Base-by-base conservation (phyloP, 257 asterid genomes). In the Solanum tarijense region DNA sequence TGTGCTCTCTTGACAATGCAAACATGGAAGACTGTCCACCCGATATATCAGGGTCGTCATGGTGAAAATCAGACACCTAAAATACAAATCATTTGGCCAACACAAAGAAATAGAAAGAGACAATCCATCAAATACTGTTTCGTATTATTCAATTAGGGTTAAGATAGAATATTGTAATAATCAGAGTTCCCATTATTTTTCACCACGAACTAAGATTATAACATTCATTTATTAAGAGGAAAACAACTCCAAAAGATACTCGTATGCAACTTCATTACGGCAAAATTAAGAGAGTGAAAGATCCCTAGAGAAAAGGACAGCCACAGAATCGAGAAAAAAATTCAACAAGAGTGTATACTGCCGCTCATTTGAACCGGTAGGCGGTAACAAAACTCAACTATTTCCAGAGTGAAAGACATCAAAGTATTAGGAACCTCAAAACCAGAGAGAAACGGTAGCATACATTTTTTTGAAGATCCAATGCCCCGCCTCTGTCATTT, bases 381-480 rank as follows among this genome's bases (percentile, higher is more conserved):
- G n/a, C 29, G 9, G 65, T 5, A 46, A 29, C 39, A 78, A 48
- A 82, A 48, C 69, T 18, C n/a, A 31, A 20, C 69, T 82, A 36
- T 20, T 48, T 82, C 43, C 86, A 48, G 31, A 43, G 86, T 82
- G 29, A 48, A 10, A 82, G 69, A 48, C 41, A 48, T 82, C 43
- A 82, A 82, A 48, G 29, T 31, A 48, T 82, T 18, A 31, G 69
- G 43, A 52, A 82, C 25, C 69, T 48, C 27, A 41, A 86, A 41
- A 86, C 12, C 83, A 23, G 34, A 88, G 75, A 90, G 74, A 83
- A 83, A 88, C 88, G 88, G 62, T 48, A 87, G 90, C 97, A 76
- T 93, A 97, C 99, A 90, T 95, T 91, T 89, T 92, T 92, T 21
- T 91, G 90, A 90, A 68, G 95, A 86, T 93, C 92, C 23, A 90